Percentiles rank a stretch among this genome's conserved stretches.
Conservation (phyloP, 495 filamentous ascomycete species). For the Hyaloscypha hepaticicola region DNA sequence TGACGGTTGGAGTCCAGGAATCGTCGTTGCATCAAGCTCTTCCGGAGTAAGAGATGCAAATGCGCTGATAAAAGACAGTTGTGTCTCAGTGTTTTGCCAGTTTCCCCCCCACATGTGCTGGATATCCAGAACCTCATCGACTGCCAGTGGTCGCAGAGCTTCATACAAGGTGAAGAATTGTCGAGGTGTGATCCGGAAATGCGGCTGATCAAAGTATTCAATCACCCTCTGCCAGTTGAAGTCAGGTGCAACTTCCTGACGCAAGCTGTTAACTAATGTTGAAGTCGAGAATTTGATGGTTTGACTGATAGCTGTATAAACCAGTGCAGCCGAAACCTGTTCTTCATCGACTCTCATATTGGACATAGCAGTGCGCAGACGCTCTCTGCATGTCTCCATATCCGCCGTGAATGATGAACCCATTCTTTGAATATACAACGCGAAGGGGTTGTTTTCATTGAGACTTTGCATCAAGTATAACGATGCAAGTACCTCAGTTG, state of each 20-base stretch:
- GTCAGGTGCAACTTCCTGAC: slow-evolving; percentile 46
- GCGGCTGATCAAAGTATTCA: slow-evolving; percentile 77
- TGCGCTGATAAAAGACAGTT: slow-evolving; percentile 84
- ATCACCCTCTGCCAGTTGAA: slow-evolving; percentile 84
- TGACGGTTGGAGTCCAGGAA: slow-evolving; percentile 74
- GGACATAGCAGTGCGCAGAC: slow-evolving; percentile 60
- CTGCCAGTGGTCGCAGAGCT: slow-evolving; percentile 67
- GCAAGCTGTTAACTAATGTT: slow-evolving; percentile 62
- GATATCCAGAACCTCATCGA: slow-evolving; percentile 60
- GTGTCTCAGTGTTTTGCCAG: slow-evolving; percentile 83
- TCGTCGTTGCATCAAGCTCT: slow-evolving; percentile 76
- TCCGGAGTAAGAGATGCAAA: slow-evolving; percentile 69
- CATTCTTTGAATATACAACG: slow-evolving; percentile 70
- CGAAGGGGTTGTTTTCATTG: slow-evolving; percentile 60
- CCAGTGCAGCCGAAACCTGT: slow-evolving; percentile 76
- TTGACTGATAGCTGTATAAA: slow-evolving; percentile 71
- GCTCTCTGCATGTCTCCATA: slow-evolving; percentile 46
- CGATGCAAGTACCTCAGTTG: slow-evolving; percentile 70
- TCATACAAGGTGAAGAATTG: slow-evolving; percentile 82
- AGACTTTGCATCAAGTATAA: slow-evolving; percentile 72
- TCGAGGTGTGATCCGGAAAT: slow-evolving; percentile 66
- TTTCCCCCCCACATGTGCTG: slow-evolving; percentile 87
- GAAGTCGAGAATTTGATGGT: slow-evolving; percentile 71
- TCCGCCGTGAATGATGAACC: slow-evolving; percentile 59
- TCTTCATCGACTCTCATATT: slow-evolving; percentile 72